These are phyloP conservation scores for Capronia coronata DNA, from an alignment of 2,329 filamentous ascomycete genomes.

Conservation along the genomic window DNA sequence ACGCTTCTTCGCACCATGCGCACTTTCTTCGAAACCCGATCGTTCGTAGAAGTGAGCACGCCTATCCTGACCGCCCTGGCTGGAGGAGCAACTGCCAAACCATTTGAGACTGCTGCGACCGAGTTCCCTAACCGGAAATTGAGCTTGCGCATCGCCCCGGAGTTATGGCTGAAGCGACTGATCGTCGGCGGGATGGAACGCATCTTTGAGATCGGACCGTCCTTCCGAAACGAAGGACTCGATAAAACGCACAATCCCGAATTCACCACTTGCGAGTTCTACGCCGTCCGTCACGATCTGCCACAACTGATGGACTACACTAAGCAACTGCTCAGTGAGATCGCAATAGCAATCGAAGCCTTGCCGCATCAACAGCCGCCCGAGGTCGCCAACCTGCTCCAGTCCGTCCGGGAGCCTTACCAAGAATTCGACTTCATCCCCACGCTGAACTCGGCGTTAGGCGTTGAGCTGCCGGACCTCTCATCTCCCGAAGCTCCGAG, in stretches of 20 bases:
- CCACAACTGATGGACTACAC: conserved; percentile 36
- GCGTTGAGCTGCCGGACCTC: conserved; percentile 60
- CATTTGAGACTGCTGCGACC: conserved; percentile 73
- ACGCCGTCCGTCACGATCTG: conserved; percentile 64
- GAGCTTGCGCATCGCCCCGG: conserved; percentile 80
- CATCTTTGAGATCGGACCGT: conserved; percentile 87
- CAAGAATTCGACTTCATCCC: conserved; percentile 75
- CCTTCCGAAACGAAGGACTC: conserved; percentile 85
- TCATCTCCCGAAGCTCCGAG: conserved; percentile 48
- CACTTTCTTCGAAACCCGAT: conserved; percentile 61
- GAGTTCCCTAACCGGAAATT: conserved; percentile 67
- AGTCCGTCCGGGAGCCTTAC: conserved; percentile 47
- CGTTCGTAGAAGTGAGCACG: conserved; percentile 83
- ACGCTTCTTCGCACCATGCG: conserved; percentile 68
- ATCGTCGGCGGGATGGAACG: conserved; percentile 81
- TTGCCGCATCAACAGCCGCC: neutral
- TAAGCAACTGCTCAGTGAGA: conserved; percentile 10
- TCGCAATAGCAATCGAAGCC: conserved; percentile 4
- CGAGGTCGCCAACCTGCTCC: conserved; percentile 29
- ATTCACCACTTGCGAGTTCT: conserved; percentile 97
- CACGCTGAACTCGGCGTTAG: conserved; percentile 63
- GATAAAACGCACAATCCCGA: conserved; percentile 93
- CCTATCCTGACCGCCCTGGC: conserved; percentile 77
- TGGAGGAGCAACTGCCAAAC: conserved; percentile 79
- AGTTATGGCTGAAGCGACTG: conserved; percentile 89